These are phyloP conservation scores for Kingdonia uniflora DNA, from an alignment of 164 flowering plant species.

Conservation along the genomic window DNA sequence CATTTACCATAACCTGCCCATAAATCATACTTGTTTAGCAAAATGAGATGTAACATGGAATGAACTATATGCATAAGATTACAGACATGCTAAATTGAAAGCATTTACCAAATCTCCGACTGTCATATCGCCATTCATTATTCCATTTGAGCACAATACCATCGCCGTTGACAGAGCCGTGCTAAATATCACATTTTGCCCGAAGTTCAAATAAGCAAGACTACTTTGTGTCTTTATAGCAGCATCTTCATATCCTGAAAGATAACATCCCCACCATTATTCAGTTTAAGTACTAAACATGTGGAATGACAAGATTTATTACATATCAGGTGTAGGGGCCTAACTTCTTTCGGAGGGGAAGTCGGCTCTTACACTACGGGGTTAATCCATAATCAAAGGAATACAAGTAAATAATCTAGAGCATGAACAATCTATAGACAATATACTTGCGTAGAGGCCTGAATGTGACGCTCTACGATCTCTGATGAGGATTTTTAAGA, in stretches of 20 bases:
- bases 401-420: too few species aligned
- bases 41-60: background rate
- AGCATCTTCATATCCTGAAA: conserved; percentile 84
- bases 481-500: too few species aligned
- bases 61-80: background rate
- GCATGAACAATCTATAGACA: too few species aligned
- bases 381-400: too few species aligned
- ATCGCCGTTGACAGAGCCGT: conserved; percentile 85
- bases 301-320: too few species aligned
- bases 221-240: conserved; percentile 87
- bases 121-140: conserved; percentile 74
- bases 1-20: conserved; percentile 91
- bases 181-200: conserved; percentile 90
- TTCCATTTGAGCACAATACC: conserved; percentile 82
- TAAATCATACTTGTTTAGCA: too few species aligned
- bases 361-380: too few species aligned
- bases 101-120: conserved; percentile 98
- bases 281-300: too few species aligned
- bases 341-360: too few species aligned
- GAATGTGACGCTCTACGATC: too few species aligned
- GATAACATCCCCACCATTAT: conserved; percentile 11
- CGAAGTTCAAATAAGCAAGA: conserved; percentile 85
- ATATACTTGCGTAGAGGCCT: too few species aligned
- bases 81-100: background rate
- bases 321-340: too few species aligned